phyloP scores from a whole-genome alignment of 2,329 filamentous ascomycete genomes.

The Fusarium sp. region DNA sequence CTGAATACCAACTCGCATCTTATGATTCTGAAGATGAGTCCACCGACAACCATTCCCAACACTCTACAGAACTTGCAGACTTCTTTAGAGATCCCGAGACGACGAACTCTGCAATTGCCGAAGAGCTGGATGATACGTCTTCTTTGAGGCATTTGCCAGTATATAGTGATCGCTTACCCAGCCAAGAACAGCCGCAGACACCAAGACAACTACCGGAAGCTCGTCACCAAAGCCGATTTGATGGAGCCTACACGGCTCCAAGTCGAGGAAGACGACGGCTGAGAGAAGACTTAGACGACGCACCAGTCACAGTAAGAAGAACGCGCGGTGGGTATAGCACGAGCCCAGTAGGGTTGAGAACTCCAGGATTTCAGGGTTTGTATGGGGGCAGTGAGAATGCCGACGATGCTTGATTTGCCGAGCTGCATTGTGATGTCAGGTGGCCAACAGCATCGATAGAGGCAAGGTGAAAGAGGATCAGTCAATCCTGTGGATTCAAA shows the following conservation, averaged over 20 bases:
- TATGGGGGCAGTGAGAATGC: slow-evolving; percentile 65
- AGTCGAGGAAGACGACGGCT: slow-evolving; percentile 28
- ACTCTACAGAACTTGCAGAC: not conserved
- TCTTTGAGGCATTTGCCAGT: slow-evolving; percentile 32
- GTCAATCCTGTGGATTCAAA: slow-evolving; percentile 16
- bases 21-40: slow-evolving; percentile 12
- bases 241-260: slow-evolving; percentile 41
- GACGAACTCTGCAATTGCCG: not conserved
- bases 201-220: slow-evolving; percentile 45
- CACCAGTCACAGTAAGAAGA: slow-evolving; percentile 9
- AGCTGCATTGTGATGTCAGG: slow-evolving; percentile 21
- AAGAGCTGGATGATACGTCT: slow-evolving; percentile 8
- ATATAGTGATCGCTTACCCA: slow-evolving; percentile 40
- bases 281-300: slow-evolving; percentile 9
- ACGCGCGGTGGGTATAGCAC: slow-evolving; percentile 45
- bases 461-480: slow-evolving; percentile 17
- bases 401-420: slow-evolving; percentile 52
- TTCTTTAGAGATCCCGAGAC: not conserved
- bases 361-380: slow-evolving; percentile 61
- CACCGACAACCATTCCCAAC: not conserved
- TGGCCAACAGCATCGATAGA: slow-evolving; percentile 9
- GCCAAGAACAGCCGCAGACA: slow-evolving; percentile 41
- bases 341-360: slow-evolving; percentile 57
- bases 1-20: not conserved
- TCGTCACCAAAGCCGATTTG: slow-evolving; percentile 45